These are phyloP conservation scores for Aspergillus cristatus DNA, from an alignment of 495 filamentous ascomycete species.

Conservation along the genomic window DNA sequence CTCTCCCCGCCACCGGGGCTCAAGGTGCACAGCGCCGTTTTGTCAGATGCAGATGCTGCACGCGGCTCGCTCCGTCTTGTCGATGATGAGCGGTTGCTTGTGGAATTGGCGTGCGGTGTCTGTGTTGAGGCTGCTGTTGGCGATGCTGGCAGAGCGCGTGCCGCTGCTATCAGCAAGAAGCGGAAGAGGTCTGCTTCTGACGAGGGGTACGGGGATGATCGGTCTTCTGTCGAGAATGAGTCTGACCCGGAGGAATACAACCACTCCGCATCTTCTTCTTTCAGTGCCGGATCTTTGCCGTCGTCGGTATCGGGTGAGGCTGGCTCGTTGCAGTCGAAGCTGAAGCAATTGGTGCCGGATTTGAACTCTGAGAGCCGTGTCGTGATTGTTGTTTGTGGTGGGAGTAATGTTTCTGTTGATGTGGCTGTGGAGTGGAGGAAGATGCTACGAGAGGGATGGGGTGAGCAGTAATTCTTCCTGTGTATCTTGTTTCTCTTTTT, in stretches of 20 bases:
- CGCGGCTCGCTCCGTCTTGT: constrained; percentile 65
- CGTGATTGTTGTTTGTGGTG: constrained; percentile 82
- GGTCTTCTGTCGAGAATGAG: constrained; percentile 25
- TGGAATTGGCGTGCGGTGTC: constrained; percentile 80
- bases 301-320: constrained; percentile 7
- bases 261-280: constrained; percentile 3
- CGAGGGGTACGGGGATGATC: constrained; percentile 36
- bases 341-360: constrained; percentile 50
- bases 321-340: constrained; percentile 33
- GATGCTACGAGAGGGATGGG: constrained; percentile 35
- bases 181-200: constrained; percentile 25
- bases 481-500: constrained; percentile 2
- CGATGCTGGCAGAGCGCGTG: constrained; percentile 14
- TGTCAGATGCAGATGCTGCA: constrained; percentile 74
- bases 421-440: constrained; percentile 54
- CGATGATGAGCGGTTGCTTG: constrained; percentile 71
- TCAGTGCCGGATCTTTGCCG: too few relatives aligned
- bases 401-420: constrained; percentile 62
- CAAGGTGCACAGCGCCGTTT: constrained; percentile 54
- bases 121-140: constrained; percentile 52
- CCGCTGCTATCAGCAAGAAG: constrained; percentile 19
- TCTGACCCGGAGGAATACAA: constrained; percentile 17
- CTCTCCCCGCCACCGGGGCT: constrained; percentile 28
- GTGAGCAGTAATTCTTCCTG: constrained; percentile 1
- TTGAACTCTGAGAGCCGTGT: constrained; percentile 55